Evolutionary conservation across 2,329 filamentous ascomycete genomes (phyloP).

Genomic region (Talaromyces sp.): DNA sequence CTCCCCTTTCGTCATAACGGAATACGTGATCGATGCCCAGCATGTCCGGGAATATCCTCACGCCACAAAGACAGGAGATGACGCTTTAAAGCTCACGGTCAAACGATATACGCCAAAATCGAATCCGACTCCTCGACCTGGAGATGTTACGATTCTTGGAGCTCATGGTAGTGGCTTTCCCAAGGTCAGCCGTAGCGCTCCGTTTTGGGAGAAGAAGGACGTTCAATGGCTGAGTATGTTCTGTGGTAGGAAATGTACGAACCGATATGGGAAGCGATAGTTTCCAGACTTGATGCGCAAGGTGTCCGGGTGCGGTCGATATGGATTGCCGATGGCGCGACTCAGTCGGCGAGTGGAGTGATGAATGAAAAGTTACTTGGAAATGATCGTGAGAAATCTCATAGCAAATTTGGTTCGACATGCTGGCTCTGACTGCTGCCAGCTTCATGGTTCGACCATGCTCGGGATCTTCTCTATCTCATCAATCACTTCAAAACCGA

Average conservation of each 20-base stretch:
- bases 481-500: constrained; percentile 31
- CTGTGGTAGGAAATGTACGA: neutral
- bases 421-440: neutral
- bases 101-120: neutral
- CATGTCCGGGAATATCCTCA: neutral
- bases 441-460: constrained; percentile 66
- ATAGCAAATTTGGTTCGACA: too few species aligned
- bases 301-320: neutral
- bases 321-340: neutral
- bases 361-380: neutral
- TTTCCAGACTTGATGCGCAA: neutral
- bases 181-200: neutral
- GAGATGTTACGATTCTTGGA: constrained; percentile 19
- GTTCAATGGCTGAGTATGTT: neutral
- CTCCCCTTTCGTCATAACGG: neutral
- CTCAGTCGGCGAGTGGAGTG: neutral
- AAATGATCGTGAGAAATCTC: neutral
- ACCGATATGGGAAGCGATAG: neutral
- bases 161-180: constrained; percentile 19
- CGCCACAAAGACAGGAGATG: neutral
- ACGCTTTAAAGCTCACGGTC: neutral
- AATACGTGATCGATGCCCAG: neutral
- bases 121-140: neutral
- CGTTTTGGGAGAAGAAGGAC: neutral
- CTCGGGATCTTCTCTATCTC: constrained; percentile 68